Conservation (phyloP, 2,329 filamentous ascomycete species). For the Colletotrichum sp. region DNA sequence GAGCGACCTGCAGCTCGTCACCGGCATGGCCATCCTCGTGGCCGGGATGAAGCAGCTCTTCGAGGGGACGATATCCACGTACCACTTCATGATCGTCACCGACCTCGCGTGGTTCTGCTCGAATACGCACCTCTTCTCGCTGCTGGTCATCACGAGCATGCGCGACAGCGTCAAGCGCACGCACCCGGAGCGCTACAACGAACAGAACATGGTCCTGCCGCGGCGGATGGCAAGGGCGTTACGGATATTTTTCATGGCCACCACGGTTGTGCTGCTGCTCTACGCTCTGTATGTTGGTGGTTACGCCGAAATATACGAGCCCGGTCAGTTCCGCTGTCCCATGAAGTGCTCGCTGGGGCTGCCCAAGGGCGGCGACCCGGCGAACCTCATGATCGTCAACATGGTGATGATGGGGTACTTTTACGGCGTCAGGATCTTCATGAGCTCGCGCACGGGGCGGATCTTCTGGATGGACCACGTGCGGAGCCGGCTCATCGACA, state of each 20-base stretch:
- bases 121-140: conserved; percentile 24
- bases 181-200: background rate
- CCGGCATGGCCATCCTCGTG: conserved; percentile 23
- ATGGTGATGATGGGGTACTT: background rate
- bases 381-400: background rate
- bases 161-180: conserved; percentile 14
- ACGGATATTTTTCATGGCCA: background rate
- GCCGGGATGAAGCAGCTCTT: conserved; percentile 20
- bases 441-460: conserved; percentile 2
- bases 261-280: background rate
- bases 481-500: background rate
- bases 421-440: background rate
- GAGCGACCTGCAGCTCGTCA: conserved; percentile 28
- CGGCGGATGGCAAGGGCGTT: background rate
- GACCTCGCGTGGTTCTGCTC: conserved; percentile 29
- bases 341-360: background rate
- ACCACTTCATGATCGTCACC: conserved; percentile 28
- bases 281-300: background rate
- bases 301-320: background rate
- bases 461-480: background rate
- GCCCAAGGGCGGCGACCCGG: background rate
- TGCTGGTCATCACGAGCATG: conserved; percentile 17
- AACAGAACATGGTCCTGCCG: background rate
- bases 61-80: conserved; percentile 23
- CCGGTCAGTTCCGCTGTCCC: background rate